phyloP scores from a whole-genome alignment of 2,329 filamentous ascomycete genomes.

The Pestalotiopsis sp. region DNA sequence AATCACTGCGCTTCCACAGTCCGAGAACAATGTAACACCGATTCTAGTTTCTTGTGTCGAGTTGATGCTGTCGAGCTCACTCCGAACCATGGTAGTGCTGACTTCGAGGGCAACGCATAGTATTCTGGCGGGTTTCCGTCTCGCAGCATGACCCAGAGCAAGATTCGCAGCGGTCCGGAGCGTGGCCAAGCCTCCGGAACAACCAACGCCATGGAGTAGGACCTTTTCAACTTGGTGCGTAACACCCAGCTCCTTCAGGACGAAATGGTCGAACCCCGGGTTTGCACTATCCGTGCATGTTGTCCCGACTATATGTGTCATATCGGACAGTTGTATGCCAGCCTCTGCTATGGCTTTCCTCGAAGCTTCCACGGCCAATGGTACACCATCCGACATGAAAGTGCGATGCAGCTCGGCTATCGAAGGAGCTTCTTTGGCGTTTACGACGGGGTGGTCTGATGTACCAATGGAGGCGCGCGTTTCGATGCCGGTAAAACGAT shows the following conservation, averaged over 20 bases:
- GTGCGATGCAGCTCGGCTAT: conserved; percentile 57
- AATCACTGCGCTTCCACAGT: conserved; percentile 68
- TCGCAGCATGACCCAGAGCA: conserved; percentile 63
- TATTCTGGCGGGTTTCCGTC: conserved; percentile 62
- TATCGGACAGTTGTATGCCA: conserved; percentile 49
- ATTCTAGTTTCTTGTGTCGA: conserved; percentile 64
- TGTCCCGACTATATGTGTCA: conserved; percentile 69
- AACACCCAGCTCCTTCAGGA: conserved; percentile 61
- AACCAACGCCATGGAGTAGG: conserved; percentile 68
- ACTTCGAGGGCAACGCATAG: conserved; percentile 68
- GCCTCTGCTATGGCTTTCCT: conserved; percentile 60
- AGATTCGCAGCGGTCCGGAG: conserved; percentile 68
- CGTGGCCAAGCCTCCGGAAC: conserved; percentile 63
- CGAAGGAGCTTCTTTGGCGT: conserved; percentile 53
- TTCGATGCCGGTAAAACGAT: conserved; percentile 67
- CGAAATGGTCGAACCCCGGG: conserved; percentile 69
- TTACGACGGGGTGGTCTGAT: conserved; percentile 63
- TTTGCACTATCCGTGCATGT: conserved; percentile 73
- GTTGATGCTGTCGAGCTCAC: conserved; percentile 66
- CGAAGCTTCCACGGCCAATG: conserved; percentile 57
- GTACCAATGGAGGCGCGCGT: conserved; percentile 63
- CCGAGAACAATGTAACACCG: conserved; percentile 68
- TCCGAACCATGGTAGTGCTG: conserved; percentile 62
- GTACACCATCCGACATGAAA: conserved; percentile 61
- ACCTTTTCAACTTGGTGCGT: conserved; percentile 64